These are phyloP conservation scores for Platanthera guangdongensis DNA, from an alignment of 106 monocot species.

Conservation along the genomic window DNA sequence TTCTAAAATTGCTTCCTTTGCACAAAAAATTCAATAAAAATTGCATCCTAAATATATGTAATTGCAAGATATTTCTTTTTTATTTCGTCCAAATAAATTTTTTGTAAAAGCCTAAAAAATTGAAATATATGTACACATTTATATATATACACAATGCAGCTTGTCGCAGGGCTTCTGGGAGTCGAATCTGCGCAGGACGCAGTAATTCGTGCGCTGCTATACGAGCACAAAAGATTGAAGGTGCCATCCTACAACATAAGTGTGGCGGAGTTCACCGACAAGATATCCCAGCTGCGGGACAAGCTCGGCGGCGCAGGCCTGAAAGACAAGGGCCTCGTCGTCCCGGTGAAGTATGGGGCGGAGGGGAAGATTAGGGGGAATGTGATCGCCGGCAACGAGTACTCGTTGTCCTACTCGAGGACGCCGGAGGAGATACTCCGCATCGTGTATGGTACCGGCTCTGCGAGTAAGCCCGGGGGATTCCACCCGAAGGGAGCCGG, in stretches of 20 bases:
- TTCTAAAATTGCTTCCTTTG: too few species aligned
- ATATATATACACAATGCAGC: too few species aligned
- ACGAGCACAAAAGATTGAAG: conserved; percentile 11
- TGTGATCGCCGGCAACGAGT: conserved; percentile 38
- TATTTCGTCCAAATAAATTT: too few species aligned
- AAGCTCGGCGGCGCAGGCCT: conserved; percentile 34
- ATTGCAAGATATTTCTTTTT: too few species aligned
- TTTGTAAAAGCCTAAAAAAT: too few species aligned
- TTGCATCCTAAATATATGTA: too few species aligned
- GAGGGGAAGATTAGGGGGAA: conserved; percentile 38
- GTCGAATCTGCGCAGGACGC: conserved; percentile 82
- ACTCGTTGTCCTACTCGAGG: conserved; percentile 40
- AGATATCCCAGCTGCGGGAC: conserved; percentile 49
- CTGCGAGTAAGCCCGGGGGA: conserved; percentile 30
- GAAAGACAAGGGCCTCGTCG: conserved; percentile 68
- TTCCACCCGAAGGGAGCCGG: conserved; percentile 53
- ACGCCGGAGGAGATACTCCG: conserved; percentile 51
- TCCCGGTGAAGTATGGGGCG: conserved; percentile 29
- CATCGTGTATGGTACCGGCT: conserved; percentile 54
- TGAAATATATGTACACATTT: background rate
- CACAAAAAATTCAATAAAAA: too few species aligned
- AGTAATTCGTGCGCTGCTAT: conserved; percentile 46
- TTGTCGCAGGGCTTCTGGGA: conserved; percentile 50
- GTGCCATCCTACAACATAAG: conserved; percentile 51
- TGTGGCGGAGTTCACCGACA: conserved; percentile 51